phyloP scores from a whole-genome alignment of 805 yeast species.

The Lipomyces yamanashiensis region DNA sequence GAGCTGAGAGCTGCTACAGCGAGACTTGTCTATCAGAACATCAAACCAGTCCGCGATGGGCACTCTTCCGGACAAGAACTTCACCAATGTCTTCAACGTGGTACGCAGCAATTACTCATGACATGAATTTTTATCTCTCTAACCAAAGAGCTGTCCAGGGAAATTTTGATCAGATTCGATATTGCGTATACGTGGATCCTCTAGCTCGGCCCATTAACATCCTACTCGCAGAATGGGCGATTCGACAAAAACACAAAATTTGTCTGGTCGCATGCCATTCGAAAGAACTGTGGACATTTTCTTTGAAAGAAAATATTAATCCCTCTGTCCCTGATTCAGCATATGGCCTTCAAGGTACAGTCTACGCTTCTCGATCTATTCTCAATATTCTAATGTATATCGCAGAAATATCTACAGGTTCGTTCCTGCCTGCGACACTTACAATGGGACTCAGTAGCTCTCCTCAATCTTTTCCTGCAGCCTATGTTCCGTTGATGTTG shows the following conservation, averaged over 20 bases:
- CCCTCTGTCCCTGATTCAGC: constrained; percentile 29
- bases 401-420: constrained; percentile 35
- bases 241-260: constrained; percentile 25
- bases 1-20: not conserved
- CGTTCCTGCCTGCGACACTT: constrained; percentile 34
- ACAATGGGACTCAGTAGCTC: constrained; percentile 22
- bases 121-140: not conserved
- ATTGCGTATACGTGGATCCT: constrained; percentile 34
- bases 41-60: constrained; percentile 13
- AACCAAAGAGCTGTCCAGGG: constrained; percentile 17
- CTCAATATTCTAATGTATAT: not conserved
- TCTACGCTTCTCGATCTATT: not conserved
- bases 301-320: constrained; percentile 19
- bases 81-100: constrained; percentile 32
- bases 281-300: constrained; percentile 37
- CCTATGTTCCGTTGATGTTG: constrained; percentile 34
- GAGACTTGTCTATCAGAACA: not conserved
- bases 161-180: constrained; percentile 31
- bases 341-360: constrained; percentile 34
- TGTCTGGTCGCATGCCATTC: constrained; percentile 26
- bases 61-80: constrained; percentile 26
- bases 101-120: constrained; percentile 10
- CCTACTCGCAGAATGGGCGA: constrained; percentile 33
- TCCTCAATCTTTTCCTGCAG: constrained; percentile 33
- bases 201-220: constrained; percentile 31